These are phyloP conservation scores for Pseudozyma pruni DNA, from an alignment of 1,284 basidiomycete species.

Conservation along the genomic window DNA sequence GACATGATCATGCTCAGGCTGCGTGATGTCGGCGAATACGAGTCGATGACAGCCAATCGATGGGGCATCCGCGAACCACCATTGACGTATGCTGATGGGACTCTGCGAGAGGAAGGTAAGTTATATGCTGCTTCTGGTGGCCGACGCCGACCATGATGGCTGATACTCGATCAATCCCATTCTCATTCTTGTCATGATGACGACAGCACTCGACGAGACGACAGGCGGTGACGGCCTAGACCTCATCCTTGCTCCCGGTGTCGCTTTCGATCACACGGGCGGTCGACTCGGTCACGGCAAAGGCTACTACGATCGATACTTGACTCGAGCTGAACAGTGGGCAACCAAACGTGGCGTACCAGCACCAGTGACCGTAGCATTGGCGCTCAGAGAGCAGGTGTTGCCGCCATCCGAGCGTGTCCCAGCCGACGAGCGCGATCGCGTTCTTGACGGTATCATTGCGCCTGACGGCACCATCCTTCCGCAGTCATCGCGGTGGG, in stretches of 20 bases:
- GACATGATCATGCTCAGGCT: constrained; percentile 69
- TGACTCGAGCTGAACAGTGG: constrained; percentile 50
- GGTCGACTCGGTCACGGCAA: constrained; percentile 69
- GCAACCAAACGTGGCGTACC: constrained; percentile 17
- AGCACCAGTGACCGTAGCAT: constrained; percentile 59
- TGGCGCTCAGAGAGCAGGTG: constrained; percentile 65
- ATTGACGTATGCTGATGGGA: constrained; percentile 50
- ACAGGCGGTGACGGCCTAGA: constrained; percentile 66
- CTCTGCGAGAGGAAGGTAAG: constrained; percentile 48
- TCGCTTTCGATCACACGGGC: constrained; percentile 67
- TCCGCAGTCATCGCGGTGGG: constrained; percentile 31
- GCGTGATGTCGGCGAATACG: constrained; percentile 55
- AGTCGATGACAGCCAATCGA: constrained; percentile 63
- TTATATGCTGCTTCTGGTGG: neutral
- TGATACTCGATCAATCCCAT: neutral
- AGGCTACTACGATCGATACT: constrained; percentile 69
- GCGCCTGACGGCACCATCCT: constrained; percentile 51
- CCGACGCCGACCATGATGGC: neutral
- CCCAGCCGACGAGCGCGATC: constrained; percentile 65
- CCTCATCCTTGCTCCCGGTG: constrained; percentile 68
- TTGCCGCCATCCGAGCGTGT: constrained; percentile 54
- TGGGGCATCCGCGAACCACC: constrained; percentile 69
- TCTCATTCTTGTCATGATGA: too few species aligned
- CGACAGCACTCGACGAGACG: constrained; percentile 57
- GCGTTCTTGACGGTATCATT: constrained; percentile 62